A percentile compares a stretch with the other conserved stretches of the same genome.
Evolutionary conservation across 306 rosid species (phyloP).

Genomic region (Malus domestica): ASM211411v1 NC_041799.1:41800501-41801000

Average conservation of each 20-base stretch:
- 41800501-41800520: too few species aligned
- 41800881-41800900: not conserved
- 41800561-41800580: not conserved
- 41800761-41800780: slow-evolving; percentile 10
- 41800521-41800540: too few species aligned
- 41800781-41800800: slow-evolving; percentile 53
- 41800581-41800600: not conserved
- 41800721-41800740: not conserved
- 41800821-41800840: slow-evolving; percentile 20
- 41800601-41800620: slow-evolving; percentile 7
- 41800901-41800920: not conserved
- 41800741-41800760: slow-evolving; percentile 31
- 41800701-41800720: not conserved
- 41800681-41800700: not conserved
- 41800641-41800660: not conserved
- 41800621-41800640: too few species aligned
- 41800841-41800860: not conserved
- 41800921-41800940: slow-evolving; percentile 78
- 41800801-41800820: slow-evolving; percentile 94
- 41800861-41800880: not conserved
- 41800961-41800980: slow-evolving; percentile 35
- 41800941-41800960: slow-evolving; percentile 80
- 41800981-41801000: slow-evolving; percentile 44
- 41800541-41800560: too few species aligned
- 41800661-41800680: not conserved